These are phyloP conservation scores for Cinnamomum micranthum DNA, from an alignment of 164 flowering plant species.

Conservation along the genomic window DNA sequence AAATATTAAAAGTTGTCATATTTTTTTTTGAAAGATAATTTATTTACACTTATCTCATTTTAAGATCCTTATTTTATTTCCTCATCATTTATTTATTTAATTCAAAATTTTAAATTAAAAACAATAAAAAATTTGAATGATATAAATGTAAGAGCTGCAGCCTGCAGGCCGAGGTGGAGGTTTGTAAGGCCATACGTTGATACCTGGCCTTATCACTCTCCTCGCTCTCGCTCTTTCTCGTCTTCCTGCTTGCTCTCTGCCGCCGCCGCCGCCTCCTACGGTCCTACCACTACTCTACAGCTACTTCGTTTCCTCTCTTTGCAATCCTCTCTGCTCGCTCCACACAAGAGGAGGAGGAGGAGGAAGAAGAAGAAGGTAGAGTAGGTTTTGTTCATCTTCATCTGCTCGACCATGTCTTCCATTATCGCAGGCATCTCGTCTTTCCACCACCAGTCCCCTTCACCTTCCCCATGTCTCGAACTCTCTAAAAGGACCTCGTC, in stretches of 20 bases:
- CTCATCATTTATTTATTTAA: too few species aligned
- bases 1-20: too few species aligned
- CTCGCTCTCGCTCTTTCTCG: neutral
- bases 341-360: too few species aligned
- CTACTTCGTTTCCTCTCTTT: neutral
- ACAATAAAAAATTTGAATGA: neutral
- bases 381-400: too few species aligned
- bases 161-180: constrained; percentile 32
- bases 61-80: too few species aligned
- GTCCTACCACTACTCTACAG: too few species aligned
- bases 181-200: constrained; percentile 30
- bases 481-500: constrained; percentile 12
- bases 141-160: neutral
- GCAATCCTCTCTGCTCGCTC: neutral
- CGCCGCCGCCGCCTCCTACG: too few species aligned
- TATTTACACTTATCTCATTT: too few species aligned
- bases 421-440: constrained; percentile 36
- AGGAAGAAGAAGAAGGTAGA: neutral
- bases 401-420: constrained; percentile 38
- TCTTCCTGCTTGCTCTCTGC: neutral
- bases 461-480: constrained; percentile 24
- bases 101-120: neutral
- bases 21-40: too few species aligned
- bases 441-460: constrained; percentile 18
- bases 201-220: constrained; percentile 15